phyloP scores from a whole-genome alignment of 768 basidiomycete species.

The Leccinum ochraceum region DNA sequence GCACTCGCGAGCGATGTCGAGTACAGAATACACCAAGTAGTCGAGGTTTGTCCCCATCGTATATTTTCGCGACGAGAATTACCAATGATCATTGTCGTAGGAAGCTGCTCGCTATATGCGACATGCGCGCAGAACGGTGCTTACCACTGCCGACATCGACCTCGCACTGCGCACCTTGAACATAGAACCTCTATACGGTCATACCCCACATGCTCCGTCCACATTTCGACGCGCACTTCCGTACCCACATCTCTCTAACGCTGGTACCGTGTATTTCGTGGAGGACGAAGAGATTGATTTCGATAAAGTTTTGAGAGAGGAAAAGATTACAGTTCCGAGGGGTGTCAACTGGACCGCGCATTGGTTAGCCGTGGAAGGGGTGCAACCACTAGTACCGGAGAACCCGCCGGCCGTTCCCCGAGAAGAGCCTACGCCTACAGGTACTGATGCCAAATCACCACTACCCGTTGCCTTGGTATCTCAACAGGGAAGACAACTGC shows the following conservation, averaged over 20 bases:
- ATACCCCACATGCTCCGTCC: conserved; percentile 34
- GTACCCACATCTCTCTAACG: conserved; percentile 42
- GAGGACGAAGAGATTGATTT: conserved; percentile 99
- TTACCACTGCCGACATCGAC: conserved; percentile 90
- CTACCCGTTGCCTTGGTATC: conserved; percentile 25
- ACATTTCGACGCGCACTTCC: conserved; percentile 47
- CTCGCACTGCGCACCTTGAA: conserved; percentile 92
- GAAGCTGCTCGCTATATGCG: conserved; percentile 98
- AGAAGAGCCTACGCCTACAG: conserved; percentile 41
- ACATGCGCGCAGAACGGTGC: conserved; percentile 86
- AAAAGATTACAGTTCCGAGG: conserved; percentile 79
- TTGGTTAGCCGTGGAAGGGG: conserved; percentile 98
- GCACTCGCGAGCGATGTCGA: conserved; percentile 95
- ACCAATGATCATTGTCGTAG: conserved; percentile 26
- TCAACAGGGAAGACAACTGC: conserved; percentile 28
- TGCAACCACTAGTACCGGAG: conserved; percentile 94
- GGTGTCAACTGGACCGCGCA: conserved; percentile 90
- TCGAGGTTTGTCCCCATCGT: conserved; percentile 62
- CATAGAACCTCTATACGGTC: conserved; percentile 92
- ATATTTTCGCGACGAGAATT: background rate
- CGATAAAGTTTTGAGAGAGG: conserved; percentile 83
- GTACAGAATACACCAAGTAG: conserved; percentile 92
- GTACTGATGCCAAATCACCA: conserved; percentile 31
- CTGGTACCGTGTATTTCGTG: conserved; percentile 85
- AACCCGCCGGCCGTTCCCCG: conserved; percentile 85